Evolutionary conservation across 345 rosid genomes (phyloP).

Genomic region (Brassica cretica): DNA sequence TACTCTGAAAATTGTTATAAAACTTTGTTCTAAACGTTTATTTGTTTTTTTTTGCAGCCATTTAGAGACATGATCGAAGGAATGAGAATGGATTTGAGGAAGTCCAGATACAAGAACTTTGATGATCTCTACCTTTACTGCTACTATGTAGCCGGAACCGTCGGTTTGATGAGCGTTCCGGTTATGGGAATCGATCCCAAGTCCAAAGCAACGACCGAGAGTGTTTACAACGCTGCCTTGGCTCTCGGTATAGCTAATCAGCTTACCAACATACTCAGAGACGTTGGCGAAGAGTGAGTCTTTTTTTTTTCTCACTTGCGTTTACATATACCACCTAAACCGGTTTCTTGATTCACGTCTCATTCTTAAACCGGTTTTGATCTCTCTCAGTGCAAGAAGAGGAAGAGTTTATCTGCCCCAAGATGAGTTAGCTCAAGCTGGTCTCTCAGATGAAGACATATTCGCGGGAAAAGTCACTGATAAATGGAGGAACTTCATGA

Average conservation of each 20-base stretch:
- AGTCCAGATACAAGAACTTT: constrained; percentile 64
- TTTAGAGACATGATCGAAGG: constrained; percentile 85
- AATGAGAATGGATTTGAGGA: constrained; percentile 74
- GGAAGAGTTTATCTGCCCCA: constrained; percentile 82
- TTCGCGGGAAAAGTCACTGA: constrained; percentile 66
- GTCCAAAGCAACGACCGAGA: constrained; percentile 63
- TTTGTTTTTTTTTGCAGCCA: constrained; percentile 48
- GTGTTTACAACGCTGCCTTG: constrained; percentile 69
- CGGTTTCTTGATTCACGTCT: constrained; percentile 8
- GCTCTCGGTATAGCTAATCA: constrained; percentile 82
- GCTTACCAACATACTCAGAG: constrained; percentile 79
- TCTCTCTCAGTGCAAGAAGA: constrained; percentile 54
- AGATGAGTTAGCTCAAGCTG: constrained; percentile 68
- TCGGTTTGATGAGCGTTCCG: constrained; percentile 76
- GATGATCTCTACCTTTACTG: constrained; percentile 81
- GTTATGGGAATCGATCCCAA: constrained; percentile 80
- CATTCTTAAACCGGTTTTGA: constrained; percentile 10
- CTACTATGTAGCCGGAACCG: constrained; percentile 76
- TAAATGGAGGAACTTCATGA: constrained; percentile 87
- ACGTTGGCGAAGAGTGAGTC: constrained; percentile 81
- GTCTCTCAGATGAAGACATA: constrained; percentile 78
- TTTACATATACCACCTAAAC: not conserved
- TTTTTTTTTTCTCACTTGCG: not conserved
- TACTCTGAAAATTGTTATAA: not conserved
- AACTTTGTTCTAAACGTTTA: not conserved